Base-by-base conservation (phyloP, 2,329 filamentous ascomycete genomes). In the Lachnellula arida region DNA sequence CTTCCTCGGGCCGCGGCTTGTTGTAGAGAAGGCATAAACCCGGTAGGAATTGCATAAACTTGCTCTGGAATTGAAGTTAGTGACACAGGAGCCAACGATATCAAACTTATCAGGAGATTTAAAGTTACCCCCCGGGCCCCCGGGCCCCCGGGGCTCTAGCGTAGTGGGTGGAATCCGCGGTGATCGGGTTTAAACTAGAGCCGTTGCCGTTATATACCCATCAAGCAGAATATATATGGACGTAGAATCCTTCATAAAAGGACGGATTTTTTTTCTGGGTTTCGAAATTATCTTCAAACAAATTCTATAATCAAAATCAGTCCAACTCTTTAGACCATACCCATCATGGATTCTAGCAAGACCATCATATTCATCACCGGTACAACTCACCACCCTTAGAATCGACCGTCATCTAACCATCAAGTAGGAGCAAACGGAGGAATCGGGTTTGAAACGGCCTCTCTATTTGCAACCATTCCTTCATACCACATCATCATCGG, bases 381-480 rank as follows among this genome's bases (percentile, higher is more conserved):
- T 60, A 50, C 40, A 43, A 8, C 15, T 5, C 34, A 47, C 4
- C 28, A 11, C 17, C 17, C 14, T n/a, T 11, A 46, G 15, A 14
- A 19, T 6, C 25, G 35, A 23, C 2, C 23, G 12, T 23, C 22
- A 44, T 22, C 39, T 58, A 43, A 48, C 42, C n/a, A 54, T 75
- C 64, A 74, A 1, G 73, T 72, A 0, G 75, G 75, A 1, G 69
- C 72, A 7, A 77, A 76, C 51, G 65, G 63, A 0, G 75, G 75
- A 4, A 64, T 77, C 0, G 75, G 75, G 0, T 67, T 69, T 1
- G 73, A 74, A 46, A 67, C 74, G 1, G 67, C 68, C 11, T 64
- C 40, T 8, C 43, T 63, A 11, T 17, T 55, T 8, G 34, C 28
- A 9, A 23, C 51, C 4, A 55, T 54, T 5, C 12, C 42, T 11